Percentiles rank a stretch among this genome's conserved stretches.
Evolutionary conservation across 495 filamentous ascomycete species (phyloP).

Genomic region (Penicillium ochrochloron): DNA sequence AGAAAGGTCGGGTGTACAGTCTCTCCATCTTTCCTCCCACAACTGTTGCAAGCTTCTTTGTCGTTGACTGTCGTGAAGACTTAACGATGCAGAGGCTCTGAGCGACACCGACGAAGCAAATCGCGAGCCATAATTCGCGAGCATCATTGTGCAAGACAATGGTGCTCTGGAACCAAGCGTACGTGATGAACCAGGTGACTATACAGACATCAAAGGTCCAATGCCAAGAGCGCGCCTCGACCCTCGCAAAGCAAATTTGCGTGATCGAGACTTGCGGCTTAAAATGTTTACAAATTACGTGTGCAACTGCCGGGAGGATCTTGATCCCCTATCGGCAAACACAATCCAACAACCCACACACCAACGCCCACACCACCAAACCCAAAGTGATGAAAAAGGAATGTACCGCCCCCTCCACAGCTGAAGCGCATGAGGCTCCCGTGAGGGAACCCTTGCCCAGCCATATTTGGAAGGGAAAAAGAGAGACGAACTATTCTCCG

Average conservation of each 20-base stretch:
- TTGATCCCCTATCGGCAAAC: background rate
- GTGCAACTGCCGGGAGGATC: background rate
- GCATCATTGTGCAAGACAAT: background rate
- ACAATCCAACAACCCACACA: background rate
- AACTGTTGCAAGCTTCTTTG: no score
- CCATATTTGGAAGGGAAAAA: conserved; percentile 54
- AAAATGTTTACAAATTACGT: background rate
- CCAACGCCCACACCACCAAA: background rate
- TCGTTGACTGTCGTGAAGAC: no score
- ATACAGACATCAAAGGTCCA: background rate
- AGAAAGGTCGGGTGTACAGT: no score
- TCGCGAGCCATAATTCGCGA: no score
- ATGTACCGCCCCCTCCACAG: conserved; percentile 55
- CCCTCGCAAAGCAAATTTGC: background rate
- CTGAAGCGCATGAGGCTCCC: conserved; percentile 54
- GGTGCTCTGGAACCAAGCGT: background rate
- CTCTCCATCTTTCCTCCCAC: no score
- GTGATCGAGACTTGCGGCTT: background rate
- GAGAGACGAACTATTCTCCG: conserved; percentile 47
- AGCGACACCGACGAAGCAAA: no score
- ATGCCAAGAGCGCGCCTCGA: background rate
- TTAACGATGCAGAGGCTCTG: no score
- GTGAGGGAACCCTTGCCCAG: conserved; percentile 52
- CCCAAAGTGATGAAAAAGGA: conserved; percentile 27
- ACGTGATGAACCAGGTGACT: background rate